Evolutionary conservation across 805 yeast species (phyloP), one percentile per base, ranked within the genome.

Genomic region (Candida yuanshanica): DNA sequence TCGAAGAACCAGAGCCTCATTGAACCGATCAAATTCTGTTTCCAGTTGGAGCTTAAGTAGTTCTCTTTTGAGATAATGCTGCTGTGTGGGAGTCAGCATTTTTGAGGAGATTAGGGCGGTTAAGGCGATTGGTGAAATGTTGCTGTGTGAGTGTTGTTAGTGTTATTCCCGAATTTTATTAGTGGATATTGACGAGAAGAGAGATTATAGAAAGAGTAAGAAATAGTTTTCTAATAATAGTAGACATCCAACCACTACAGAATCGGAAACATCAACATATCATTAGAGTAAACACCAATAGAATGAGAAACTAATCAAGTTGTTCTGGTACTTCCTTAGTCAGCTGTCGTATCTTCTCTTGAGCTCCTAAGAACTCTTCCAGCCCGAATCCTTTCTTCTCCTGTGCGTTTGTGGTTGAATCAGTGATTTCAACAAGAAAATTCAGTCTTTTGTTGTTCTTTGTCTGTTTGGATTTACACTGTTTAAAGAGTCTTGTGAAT

Each of bases 21-120:
- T 74, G 32, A 89, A 62, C 18, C 59, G 59, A 22, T 67, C 74
- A 33, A 88, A 66, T 59, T 91, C 99, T 5, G 69, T 56, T 11
- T 72, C 69, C 24, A 89, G 63, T 54, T 84, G 75, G 11, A 73
- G 66, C 46, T 76, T 73, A 21, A 91, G 64, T 14, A 91, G 69
- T 62, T 86, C 90, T 53, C 95, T 79, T 61, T 91, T 91, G 40
- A 93, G 70, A 59, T 83, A 85, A 55, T 91, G 97, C 61, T 88
- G 95, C 58, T 90, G 87, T 0, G 75, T 68, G 3, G 90, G 77
- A 12, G 77, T 62, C 36, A 83, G 40, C 12, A 7, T 27, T 14
- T 24, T 24, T n/a, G 4, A 9, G 7, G 26, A n/a, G n/a, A n/a
- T n/a, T n/a, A n/a, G n/a, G n/a, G n/a, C n/a, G n/a, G n/a, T n/a